Evolutionary conservation across 352 stramenopile species (phyloP), one percentile per base, ranked within the genome.

Genomic region (Hyaloperonospora arabidopsidis): DNA sequence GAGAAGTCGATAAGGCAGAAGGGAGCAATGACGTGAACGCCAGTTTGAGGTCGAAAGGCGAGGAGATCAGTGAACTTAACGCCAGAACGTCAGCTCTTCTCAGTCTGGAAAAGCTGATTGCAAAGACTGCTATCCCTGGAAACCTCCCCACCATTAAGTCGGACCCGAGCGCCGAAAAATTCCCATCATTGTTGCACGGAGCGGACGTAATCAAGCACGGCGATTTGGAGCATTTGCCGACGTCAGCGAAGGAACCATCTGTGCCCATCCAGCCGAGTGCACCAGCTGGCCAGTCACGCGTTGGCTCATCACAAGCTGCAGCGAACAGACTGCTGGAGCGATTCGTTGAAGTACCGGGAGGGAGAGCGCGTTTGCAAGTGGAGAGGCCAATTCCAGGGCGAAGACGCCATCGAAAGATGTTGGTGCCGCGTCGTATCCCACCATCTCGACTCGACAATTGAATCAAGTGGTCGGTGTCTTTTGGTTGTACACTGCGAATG

Each of bases 331-430:
- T 38, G 5, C 5, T 44, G 36, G 36, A 41, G 17, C 34, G 44
- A 17, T 32, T 29, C 22, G 46, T 22, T 41, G 38, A 51, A 34
- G 23, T 39, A 18, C 35, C 23, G 11, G 45, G 22, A 19, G 55
- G 17, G 14, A 22, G 41, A 28, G 10, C 11, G 28, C 8, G 44
- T 11, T 40, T 41, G 34, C 61, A 57, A 38, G 39, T 50, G 29
- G 53, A 70, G 18, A 57, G 45, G 17, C 18, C 41, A 0, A 34
- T 52, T 5, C 73, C 52, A 14, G 67, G 65, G 39, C 68, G 76
- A 49, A 86, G 84, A 47, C 71, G 76, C 14, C 72, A 81, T 35
- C 71, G 76, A 40, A 86, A 86, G 56, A 74, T 63, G 2, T 47
- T 61, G 13, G 62, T 58, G 18, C 76, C 76, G 15, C 71, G 74